Conservation (phyloP, 441 rosid species). For the Erodium moschatum region DNA sequence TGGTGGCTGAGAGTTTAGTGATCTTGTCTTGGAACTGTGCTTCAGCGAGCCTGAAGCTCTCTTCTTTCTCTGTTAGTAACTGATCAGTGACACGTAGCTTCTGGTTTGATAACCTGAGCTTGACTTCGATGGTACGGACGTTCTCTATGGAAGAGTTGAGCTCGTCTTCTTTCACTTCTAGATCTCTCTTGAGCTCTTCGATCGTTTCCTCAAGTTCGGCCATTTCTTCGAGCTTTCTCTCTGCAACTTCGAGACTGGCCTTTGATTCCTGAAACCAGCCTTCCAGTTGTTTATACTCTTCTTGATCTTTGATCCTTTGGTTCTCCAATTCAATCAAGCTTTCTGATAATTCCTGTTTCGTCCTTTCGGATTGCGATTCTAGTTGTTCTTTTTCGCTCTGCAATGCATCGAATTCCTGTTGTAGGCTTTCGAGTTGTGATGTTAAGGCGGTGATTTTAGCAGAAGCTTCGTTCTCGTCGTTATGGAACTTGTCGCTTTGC, state of each 20-base stretch:
- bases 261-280: slow-evolving; percentile 44
- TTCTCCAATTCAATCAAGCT: slow-evolving; percentile 24
- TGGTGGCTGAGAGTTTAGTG: slow-evolving; percentile 29
- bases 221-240: slow-evolving; percentile 51
- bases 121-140: slow-evolving; percentile 55
- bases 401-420: slow-evolving; percentile 42
- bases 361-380: slow-evolving; percentile 42
- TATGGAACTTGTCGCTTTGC: slow-evolving; percentile 44
- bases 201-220: slow-evolving; percentile 45
- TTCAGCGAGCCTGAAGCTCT: slow-evolving; percentile 47
- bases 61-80: slow-evolving; percentile 66
- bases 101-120: slow-evolving; percentile 87
- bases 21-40: slow-evolving; percentile 50
- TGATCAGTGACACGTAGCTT: slow-evolving; percentile 88
- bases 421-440: slow-evolving; percentile 31
- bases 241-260: slow-evolving; percentile 44
- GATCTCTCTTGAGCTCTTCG: slow-evolving; percentile 56
- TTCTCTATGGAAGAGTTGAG: slow-evolving; percentile 42
- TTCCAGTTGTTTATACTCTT: slow-evolving; percentile 46
- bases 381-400: slow-evolving; percentile 35
- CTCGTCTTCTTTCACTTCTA: slow-evolving; percentile 75
- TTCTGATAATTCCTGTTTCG: slow-evolving; percentile 38
- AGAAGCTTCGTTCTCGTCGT: slow-evolving; percentile 41
- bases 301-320: slow-evolving; percentile 41
- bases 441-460: slow-evolving; percentile 46